Conservation (phyloP, 2,329 filamentous ascomycete species). For the Colletotrichum filicis region DNA sequence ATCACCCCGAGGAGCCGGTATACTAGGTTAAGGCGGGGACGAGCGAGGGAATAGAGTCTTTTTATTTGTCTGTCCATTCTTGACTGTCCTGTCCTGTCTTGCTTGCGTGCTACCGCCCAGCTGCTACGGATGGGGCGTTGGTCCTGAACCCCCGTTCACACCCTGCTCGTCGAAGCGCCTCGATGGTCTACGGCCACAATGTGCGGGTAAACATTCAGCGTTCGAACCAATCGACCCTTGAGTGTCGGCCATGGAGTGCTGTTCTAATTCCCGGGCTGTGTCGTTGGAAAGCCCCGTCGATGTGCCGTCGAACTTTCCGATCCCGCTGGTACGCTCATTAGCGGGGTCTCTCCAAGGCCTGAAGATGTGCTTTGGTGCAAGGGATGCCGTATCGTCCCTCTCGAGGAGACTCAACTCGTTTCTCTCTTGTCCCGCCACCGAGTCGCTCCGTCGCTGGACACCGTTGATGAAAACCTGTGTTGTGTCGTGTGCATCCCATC, state of each 20-base stretch:
- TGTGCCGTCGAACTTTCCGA: conserved; percentile 22
- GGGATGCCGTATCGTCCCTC: conserved; percentile 35
- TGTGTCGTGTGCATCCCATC: background rate
- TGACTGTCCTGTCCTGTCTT: background rate
- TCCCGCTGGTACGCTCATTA: background rate
- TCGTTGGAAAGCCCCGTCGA: conserved; percentile 27
- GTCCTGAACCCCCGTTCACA: background rate
- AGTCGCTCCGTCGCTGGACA: conserved; percentile 42
- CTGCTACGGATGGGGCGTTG: background rate
- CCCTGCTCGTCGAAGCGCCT: background rate
- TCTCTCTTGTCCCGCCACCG: conserved; percentile 39
- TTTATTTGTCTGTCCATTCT: conserved; percentile 32
- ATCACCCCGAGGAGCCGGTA: conserved; percentile 25
- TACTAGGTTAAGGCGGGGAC: conserved; percentile 26
- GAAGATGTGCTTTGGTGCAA: conserved; percentile 13
- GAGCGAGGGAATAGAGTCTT: conserved; percentile 36
- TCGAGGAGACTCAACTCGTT: conserved; percentile 39
- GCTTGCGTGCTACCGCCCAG: background rate
- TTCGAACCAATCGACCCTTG: background rate
- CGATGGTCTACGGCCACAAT: background rate
- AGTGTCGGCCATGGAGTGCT: background rate
- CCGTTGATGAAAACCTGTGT: conserved; percentile 38
- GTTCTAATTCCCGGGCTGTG: background rate
- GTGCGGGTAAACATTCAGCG: background rate
- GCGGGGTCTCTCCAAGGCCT: background rate